Base-by-base conservation (phyloP, 148 eudicot genomes). In the Silene latifolia region DNA sequence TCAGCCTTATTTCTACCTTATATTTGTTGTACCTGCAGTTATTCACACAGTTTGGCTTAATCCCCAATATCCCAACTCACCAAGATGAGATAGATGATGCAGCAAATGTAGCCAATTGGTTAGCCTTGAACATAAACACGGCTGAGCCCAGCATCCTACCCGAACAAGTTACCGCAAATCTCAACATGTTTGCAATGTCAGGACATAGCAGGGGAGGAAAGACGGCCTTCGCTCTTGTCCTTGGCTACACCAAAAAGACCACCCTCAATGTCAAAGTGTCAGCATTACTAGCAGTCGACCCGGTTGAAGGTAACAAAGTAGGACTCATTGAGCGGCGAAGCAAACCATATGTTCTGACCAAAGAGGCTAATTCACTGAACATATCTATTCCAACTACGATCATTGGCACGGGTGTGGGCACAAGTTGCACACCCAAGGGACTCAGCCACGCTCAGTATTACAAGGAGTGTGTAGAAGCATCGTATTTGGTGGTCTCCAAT, bases 181-280 rank as follows among this genome's bases (percentile, higher is more conserved):
- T 82, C 20, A 62, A 63, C 46, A 82, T 44, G 14, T 66, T 85
- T 1, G 82, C 85, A 18, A 73, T 85, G 0, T 71, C 84, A 23
- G 92, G 90, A 18, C 90, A 89, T 72, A 83, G 90, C 53, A 67
- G 85, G 39, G 90, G 93, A 18, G 93, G 87, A 0, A 89, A 84
- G 46, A 68, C 76, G 8, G 86, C 92, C 35, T 87, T 85, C 60
- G 83, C 87, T 20, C 77, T 87, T 3, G 88, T 87, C 14, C 72
- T 86, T 0, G 86, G 82, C 2, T 19, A 71, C 4, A 57, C 69
- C 29, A 11, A 68, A 3, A 70, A 53, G 1, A 56, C 72, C 7
- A 63, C 35, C 63, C 27, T 76, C 25, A 13, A 66, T 17, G 64
- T 75, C 17, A 48, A 76, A 20, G 53, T 83, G 73, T 79, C 79